phyloP scores from a whole-genome alignment of 2,329 filamentous ascomycete species.

The Thelonectria blattea region DNA sequence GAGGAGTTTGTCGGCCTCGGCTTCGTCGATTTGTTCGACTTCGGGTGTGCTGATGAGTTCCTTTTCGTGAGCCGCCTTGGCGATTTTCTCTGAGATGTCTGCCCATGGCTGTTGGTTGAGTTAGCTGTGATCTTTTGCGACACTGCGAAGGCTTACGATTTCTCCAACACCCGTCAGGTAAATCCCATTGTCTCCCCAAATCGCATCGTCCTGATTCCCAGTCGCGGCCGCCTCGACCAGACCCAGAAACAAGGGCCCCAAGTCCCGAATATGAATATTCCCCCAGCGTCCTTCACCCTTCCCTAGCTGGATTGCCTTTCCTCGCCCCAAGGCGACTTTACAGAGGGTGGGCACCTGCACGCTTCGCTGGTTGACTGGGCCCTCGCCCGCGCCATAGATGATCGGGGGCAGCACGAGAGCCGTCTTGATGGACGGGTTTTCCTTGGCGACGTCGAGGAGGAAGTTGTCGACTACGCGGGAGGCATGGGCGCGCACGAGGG shows the following conservation, averaged over 20 bases:
- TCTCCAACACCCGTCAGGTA: conserved; percentile 43
- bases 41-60: conserved; percentile 33
- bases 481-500: conserved; percentile 37
- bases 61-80: conserved; percentile 34
- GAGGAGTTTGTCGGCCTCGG: conserved; percentile 52
- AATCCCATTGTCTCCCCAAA: conserved; percentile 49
- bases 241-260: conserved; percentile 38
- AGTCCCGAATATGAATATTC: conserved; percentile 44
- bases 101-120: conserved; percentile 33
- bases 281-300: conserved; percentile 45
- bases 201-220: conserved; percentile 25
- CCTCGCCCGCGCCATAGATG: conserved; percentile 48
- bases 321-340: conserved; percentile 41
- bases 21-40: conserved; percentile 41
- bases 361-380: conserved; percentile 47
- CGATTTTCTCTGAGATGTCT: conserved; percentile 41
- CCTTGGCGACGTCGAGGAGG: conserved; percentile 39
- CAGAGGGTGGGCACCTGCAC: conserved; percentile 49
- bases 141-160: conserved; percentile 32
- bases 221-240: conserved; percentile 41
- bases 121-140: background rate
- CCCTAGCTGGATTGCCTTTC: conserved; percentile 42
- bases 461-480: conserved; percentile 46
- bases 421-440: conserved; percentile 39
- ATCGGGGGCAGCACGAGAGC: conserved; percentile 46